Conservation (phyloP, 495 filamentous ascomycete genomes). For the Tuber calosporum region DNA sequence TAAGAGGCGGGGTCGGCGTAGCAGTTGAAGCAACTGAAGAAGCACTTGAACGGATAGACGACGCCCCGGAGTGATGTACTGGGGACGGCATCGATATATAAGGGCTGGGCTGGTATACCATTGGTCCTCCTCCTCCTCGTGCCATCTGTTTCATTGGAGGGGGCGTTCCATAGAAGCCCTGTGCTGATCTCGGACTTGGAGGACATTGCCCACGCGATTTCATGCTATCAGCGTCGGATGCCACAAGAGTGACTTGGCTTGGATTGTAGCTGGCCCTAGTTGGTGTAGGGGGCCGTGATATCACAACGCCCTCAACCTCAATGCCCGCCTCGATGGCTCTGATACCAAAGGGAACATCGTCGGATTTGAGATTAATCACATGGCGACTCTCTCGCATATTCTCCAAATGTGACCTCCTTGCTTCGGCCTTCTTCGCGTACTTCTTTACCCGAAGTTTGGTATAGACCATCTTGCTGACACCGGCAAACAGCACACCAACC, state of each 20-base stretch:
- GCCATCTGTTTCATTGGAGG: constrained; percentile 22
- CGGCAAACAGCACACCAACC: constrained; percentile 38
- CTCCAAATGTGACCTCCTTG: constrained; percentile 53
- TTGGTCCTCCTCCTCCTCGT: constrained; percentile 29
- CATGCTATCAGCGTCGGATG: constrained; percentile 32
- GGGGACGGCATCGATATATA: constrained; percentile 33
- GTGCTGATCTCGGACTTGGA: constrained; percentile 30
- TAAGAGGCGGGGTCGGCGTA: constrained; percentile 27
- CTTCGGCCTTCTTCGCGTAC: constrained; percentile 58
- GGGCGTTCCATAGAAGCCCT: constrained; percentile 15
- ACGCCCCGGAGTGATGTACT: constrained; percentile 15
- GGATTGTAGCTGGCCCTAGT: constrained; percentile 20
- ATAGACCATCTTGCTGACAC: constrained; percentile 55
- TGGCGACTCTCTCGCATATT: constrained; percentile 50
- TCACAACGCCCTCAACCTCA: constrained; percentile 83
- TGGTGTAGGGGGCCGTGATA: constrained; percentile 60
- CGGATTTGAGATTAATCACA: constrained; percentile 41
- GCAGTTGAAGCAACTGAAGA: constrained; percentile 24
- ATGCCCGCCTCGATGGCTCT: constrained; percentile 80
- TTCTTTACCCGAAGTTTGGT: constrained; percentile 58
- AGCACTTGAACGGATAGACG: constrained; percentile 36
- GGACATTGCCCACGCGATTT: constrained; percentile 25
- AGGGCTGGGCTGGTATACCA: constrained; percentile 40
- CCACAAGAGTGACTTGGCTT: constrained; percentile 38
- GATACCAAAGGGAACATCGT: constrained; percentile 79